Evolutionary conservation across 106 monocot genomes (phyloP).

Genomic region (Platanthera zijinensis): DNA sequence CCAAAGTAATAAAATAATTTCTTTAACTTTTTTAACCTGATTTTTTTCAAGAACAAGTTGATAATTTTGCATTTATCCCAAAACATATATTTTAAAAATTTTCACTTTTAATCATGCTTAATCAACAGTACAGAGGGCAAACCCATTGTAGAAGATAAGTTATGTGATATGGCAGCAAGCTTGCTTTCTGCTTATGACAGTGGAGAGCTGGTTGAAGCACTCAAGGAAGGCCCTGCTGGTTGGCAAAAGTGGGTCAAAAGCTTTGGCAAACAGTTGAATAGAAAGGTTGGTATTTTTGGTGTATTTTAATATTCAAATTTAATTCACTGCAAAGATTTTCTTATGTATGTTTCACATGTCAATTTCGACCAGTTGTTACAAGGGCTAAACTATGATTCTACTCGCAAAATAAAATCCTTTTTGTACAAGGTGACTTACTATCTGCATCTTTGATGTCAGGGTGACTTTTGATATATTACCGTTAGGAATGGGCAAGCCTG

Average conservation of each 20-base stretch:
- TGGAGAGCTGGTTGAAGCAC: conserved; percentile 69
- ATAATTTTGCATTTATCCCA: not conserved
- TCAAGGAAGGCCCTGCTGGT: conserved; percentile 75
- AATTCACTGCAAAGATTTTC: not conserved
- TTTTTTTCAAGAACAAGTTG: not conserved
- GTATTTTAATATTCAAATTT: not conserved
- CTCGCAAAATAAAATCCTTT: not conserved
- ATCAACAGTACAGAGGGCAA: conserved; percentile 68
- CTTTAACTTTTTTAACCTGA: not conserved
- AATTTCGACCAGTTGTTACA: not conserved
- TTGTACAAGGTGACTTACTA: no score
- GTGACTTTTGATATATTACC: no score
- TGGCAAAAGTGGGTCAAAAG: conserved; percentile 99
- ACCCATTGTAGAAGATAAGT: conserved; percentile 73
- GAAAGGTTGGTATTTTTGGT: conserved; percentile 49
- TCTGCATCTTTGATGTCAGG: no score
- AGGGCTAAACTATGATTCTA: not conserved
- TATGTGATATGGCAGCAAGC: conserved; percentile 61
- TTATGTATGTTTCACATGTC: not conserved
- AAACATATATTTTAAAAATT: no score
- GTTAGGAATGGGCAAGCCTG: no score
- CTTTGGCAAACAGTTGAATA: conserved; percentile 81
- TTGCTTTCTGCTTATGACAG: conserved; percentile 72
- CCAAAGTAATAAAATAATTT: no score
- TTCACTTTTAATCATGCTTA: not conserved